phyloP scores from a whole-genome alignment of 495 filamentous ascomycete species.

The Annulohypoxylon maeteangense region DNA sequence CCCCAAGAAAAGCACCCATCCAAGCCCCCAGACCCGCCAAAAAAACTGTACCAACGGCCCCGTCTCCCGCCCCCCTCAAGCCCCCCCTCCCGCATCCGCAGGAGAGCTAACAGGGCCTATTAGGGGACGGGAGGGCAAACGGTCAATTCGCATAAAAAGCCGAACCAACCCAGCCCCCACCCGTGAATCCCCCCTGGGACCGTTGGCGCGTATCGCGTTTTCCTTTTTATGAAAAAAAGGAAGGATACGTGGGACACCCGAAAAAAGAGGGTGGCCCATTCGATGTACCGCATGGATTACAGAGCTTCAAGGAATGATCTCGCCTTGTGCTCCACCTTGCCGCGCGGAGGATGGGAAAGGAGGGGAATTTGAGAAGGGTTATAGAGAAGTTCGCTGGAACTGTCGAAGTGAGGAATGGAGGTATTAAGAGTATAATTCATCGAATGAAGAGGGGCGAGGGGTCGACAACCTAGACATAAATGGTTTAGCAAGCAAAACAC shows the following conservation, averaged over 20 bases:
- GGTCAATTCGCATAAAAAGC: constrained; percentile 51
- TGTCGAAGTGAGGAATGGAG: background rate
- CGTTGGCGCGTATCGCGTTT: constrained; percentile 35
- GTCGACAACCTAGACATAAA: background rate
- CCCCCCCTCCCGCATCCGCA: constrained; percentile 33
- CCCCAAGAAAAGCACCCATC: background rate
- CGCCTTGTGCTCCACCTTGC: constrained; percentile 72
- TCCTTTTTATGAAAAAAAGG: background rate
- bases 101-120: constrained; percentile 42
- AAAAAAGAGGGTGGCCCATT: constrained; percentile 42
- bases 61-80: constrained; percentile 45
- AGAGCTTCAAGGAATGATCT: constrained; percentile 72
- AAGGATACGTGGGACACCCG: constrained; percentile 28
- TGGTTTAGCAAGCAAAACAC: constrained; percentile 5
- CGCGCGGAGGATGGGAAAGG: constrained; percentile 55
- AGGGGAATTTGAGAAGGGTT: background rate
- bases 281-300: constrained; percentile 71
- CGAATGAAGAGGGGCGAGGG: background rate
- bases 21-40: background rate
- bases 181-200: constrained; percentile 41
- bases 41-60: constrained; percentile 46
- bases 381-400: background rate
- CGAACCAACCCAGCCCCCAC: constrained; percentile 49
- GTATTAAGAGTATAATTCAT: background rate
- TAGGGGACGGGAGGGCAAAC: constrained; percentile 46